Percentiles rank a stretch among this genome's conserved stretches.
These are phyloP conservation scores for Botryotinia calthae DNA, from an alignment of 2,329 filamentous ascomycete species.

Conservation along the genomic window DNA sequence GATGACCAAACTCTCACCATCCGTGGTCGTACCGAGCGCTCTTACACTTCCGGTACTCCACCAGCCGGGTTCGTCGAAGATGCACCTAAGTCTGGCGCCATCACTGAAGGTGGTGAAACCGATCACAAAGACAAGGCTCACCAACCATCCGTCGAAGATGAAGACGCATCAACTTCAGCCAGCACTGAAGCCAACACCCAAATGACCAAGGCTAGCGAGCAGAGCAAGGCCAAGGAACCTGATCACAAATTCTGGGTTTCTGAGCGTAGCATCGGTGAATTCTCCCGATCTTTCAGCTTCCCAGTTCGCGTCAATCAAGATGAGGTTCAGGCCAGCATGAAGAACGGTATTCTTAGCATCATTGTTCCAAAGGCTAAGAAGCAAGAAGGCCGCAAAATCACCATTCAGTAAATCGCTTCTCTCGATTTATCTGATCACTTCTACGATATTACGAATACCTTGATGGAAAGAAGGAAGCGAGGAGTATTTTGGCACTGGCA, in stretches of 20 bases:
- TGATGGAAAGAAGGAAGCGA: constrained; percentile 6
- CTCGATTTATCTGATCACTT: not conserved
- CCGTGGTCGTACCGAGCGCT: constrained; percentile 66
- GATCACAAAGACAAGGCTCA: constrained; percentile 28
- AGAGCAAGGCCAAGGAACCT: constrained; percentile 29
- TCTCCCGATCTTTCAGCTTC: constrained; percentile 68
- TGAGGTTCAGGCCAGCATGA: constrained; percentile 58
- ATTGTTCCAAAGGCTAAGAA: constrained; percentile 65
- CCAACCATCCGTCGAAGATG: constrained; percentile 55
- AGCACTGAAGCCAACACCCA: constrained; percentile 20
- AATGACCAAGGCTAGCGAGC: constrained; percentile 21
- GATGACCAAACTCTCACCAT: constrained; percentile 71
- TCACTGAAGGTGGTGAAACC: constrained; percentile 47
- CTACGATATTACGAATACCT: constrained; percentile 4
- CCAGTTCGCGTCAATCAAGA: constrained; percentile 62
- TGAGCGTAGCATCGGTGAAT: constrained; percentile 65
- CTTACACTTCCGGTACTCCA: constrained; percentile 48
- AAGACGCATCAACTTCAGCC: constrained; percentile 29
- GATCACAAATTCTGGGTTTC: constrained; percentile 66
- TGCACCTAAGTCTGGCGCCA: constrained; percentile 40
- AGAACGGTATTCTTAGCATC: constrained; percentile 64
- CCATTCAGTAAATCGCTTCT: constrained; percentile 40
- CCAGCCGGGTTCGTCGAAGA: constrained; percentile 51
- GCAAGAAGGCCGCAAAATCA: constrained; percentile 55
- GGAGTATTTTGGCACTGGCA: not conserved